These are phyloP conservation scores for Ascochyta lentis DNA, from an alignment of 2,329 filamentous ascomycete species.

Conservation along the genomic window DNA sequence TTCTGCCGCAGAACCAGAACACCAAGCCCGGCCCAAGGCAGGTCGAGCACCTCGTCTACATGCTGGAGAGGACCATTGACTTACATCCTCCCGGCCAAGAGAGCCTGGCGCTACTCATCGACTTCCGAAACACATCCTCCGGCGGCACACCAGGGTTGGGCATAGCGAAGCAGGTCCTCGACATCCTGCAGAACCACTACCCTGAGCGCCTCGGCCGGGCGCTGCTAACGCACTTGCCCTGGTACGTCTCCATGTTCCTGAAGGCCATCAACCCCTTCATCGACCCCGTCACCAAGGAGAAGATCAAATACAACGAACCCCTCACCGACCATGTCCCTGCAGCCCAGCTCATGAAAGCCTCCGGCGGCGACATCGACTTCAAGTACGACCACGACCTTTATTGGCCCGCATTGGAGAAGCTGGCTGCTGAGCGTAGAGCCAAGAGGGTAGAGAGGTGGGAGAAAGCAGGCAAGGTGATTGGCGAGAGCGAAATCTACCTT, in stretches of 20 bases:
- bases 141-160: slow-evolving; percentile 78
- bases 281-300: slow-evolving; percentile 89
- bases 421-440: slow-evolving; percentile 71
- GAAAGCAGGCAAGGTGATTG: slow-evolving; percentile 78
- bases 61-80: slow-evolving; percentile 90
- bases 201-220: slow-evolving; percentile 89
- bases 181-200: slow-evolving; percentile 94
- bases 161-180: slow-evolving; percentile 81
- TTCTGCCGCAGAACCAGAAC: slow-evolving; percentile 90
- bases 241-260: slow-evolving; percentile 92
- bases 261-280: slow-evolving; percentile 96
- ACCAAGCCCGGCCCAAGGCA: slow-evolving; percentile 85
- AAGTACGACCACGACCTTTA: slow-evolving; percentile 88
- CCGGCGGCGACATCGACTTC: slow-evolving; percentile 83
- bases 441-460: slow-evolving; percentile 75
- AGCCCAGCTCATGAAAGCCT: slow-evolving; percentile 80
- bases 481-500: slow-evolving; percentile 88
- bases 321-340: slow-evolving; percentile 81
- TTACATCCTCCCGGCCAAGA: slow-evolving; percentile 88
- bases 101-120: slow-evolving; percentile 84
- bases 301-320: slow-evolving; percentile 97
- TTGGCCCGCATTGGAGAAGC: slow-evolving; percentile 82
- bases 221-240: slow-evolving; percentile 89
- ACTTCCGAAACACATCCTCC: slow-evolving; percentile 82
- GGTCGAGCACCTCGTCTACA: slow-evolving; percentile 92